Base-by-base conservation (phyloP, 768 basidiomycete species). In the Suillus decipiens region DNA sequence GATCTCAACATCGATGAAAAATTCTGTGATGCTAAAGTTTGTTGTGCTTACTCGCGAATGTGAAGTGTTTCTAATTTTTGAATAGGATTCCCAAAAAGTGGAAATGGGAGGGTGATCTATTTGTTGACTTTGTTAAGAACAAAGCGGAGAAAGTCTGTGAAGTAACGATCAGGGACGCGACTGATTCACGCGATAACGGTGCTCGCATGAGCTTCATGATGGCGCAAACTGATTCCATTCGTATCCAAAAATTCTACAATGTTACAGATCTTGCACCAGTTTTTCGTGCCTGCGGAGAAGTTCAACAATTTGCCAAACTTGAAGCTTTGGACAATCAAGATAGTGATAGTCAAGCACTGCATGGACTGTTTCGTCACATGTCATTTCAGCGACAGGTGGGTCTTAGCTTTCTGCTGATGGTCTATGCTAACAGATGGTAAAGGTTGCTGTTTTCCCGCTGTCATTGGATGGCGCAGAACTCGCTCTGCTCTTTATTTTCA, bases 91-190 rank as follows among this genome's bases (percentile, higher is more conserved):
- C 77, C 24, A 86, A 85, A 69, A 83, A 83, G 60, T 91, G 84
- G 84, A 85, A 79, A 65, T 90, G 90, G 89, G 75, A 79, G 42
- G 89, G 88, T 28, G 75, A 82, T 24, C 75, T 90, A 34, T 78
- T 80, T 60, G 77, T 83, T 24, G 77, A 76, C 31, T 72, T 73
- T 2, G 71, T 72, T 22, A 70, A 74, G 5, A 76, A 75, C 24
- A 72, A 74, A 28, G 71, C 77, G 33, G 79, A 85, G 61, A 73
- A 73, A 8, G 66, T 87, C 0, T 88, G 88, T 73, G 76, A 82
- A 41, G 79, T 84, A 36, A 71, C 69, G 2, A 73, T 90, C 50
- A 72, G 75, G 58, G 84, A 87, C 42, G 69, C 79, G 3, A 77
- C 79, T 11, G 79, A 82, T 31, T 75, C 75, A 15, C 68, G 73